Base-by-base conservation (phyloP, 768 basidiomycete species). In the Chalciporus chontae region DNA sequence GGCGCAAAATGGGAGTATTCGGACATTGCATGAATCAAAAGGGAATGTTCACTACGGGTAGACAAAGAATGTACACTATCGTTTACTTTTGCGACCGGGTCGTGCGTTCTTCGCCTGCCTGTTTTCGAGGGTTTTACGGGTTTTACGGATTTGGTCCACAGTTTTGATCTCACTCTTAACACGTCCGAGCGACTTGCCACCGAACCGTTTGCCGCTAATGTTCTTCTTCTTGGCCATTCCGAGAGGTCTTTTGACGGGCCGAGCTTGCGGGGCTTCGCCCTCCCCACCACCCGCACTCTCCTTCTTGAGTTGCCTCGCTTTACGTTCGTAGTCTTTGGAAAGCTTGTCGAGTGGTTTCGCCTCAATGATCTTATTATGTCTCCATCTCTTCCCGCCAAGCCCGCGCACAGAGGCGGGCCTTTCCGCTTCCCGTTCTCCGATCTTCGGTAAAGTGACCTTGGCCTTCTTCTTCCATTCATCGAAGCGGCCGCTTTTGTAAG, bases 401-500 rank as follows among this genome's bases (percentile, higher is more conserved):
- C 61, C 59, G 4, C 47, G 49, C 36, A 59, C 48, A n/a, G 63
- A 65, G 37, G 64, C 57, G 24, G 64, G 61, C 8, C 54, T 55
- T 26, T 75, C 75, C 41, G 75, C 72, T 67, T 95, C 94, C 3
- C 71, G 75, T 64, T 96, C 94, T 17, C 94, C 94, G n/a, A 87
- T 75, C 51, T 79, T 79, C 0, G 94, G 94, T 31, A 97, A 66
- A 52, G 71, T 77, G n/a, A 81, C 71, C 34, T 80, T 83, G 44
- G 76, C 83, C 69, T 89, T 90, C 52, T 79, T 75, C 67, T 87
- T 89, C 96, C 96, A 99, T 65, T 95, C 93, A 48, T 95, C 90
- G 67, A 91, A 99, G 14, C 91, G 83, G 10, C 96, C 96, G 58
- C 88, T 92, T 45, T 89, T 85, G 70, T 93, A 99, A 9, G 85